A percentile compares a stretch with the other conserved stretches of the same genome.
phyloP scores from a whole-genome alignment of 805 yeast genomes.

The Saccharomycopsis javanensis region DNA sequence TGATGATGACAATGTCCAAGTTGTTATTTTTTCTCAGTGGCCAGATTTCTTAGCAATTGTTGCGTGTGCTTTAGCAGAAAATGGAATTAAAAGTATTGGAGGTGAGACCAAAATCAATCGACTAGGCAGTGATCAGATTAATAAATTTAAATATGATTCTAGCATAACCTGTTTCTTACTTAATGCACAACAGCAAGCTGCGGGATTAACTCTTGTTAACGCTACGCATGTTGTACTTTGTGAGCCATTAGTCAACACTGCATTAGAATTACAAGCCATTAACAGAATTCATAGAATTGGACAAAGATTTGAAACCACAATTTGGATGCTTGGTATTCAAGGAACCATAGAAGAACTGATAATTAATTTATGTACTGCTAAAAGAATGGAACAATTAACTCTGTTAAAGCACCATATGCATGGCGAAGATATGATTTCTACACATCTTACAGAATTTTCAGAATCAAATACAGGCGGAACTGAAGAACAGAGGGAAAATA shows the following conservation, averaged over 20 bases:
- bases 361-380: conserved; percentile 54
- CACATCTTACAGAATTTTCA: conserved; percentile 8
- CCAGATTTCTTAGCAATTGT: conserved; percentile 58
- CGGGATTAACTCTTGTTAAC: conserved; percentile 84
- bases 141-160: conserved; percentile 49
- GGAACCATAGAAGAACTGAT: conserved; percentile 87
- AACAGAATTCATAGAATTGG: conserved; percentile 91
- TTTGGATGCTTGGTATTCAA: conserved; percentile 84
- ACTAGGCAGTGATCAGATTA: conserved; percentile 29
- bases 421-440: conserved; percentile 7
- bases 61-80: conserved; percentile 52
- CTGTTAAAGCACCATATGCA: conserved; percentile 22
- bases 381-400: conserved; percentile 38
- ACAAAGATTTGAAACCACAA: conserved; percentile 68
- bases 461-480: conserved; percentile 21
- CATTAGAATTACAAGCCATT: conserved; percentile 84
- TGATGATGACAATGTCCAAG: conserved; percentile 42
- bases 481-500: conserved; percentile 19
- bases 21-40: conserved; percentile 88
- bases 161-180: conserved; percentile 73
- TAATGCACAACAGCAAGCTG: conserved; percentile 78
- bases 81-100: conserved; percentile 49
- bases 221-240: conserved; percentile 89
- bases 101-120: conserved; percentile 24
- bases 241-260: conserved; percentile 84